Evolutionary conservation across 208 protist genomes (phyloP).

Genomic region (Trypanosoma melophagium): DNA sequence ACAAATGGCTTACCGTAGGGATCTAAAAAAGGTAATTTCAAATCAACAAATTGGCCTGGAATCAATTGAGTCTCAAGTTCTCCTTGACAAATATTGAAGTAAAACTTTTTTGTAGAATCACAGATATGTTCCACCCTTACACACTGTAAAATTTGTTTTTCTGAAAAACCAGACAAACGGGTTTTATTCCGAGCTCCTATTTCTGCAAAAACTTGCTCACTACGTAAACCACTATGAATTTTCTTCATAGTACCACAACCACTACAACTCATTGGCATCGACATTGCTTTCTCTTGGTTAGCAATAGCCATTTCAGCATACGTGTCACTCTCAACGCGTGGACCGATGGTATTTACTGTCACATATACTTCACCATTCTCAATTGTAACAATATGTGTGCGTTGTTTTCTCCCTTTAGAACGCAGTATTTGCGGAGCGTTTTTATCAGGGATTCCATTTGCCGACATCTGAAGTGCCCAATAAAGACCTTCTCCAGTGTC

Average conservation of each 20-base stretch:
- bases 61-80: conserved; percentile 20
- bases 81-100: conserved; percentile 39
- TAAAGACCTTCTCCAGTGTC: conserved; percentile 90
- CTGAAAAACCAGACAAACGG: not conserved
- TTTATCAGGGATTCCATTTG: conserved; percentile 31
- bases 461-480: conserved; percentile 53
- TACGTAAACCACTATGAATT: conserved; percentile 58
- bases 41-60: conserved; percentile 62
- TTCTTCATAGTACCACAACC: conserved; percentile 4
- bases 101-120: conserved; percentile 51
- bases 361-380: conserved; percentile 72
- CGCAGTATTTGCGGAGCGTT: conserved; percentile 38
- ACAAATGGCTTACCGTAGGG: conserved; percentile 26
- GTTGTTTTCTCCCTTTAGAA: conserved; percentile 88
- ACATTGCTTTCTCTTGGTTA: conserved; percentile 57
- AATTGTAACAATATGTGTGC: conserved; percentile 60
- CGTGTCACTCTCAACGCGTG: conserved; percentile 60
- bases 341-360: conserved; percentile 47
- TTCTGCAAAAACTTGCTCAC: conserved; percentile 54
- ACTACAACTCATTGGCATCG: conserved; percentile 20
- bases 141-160: conserved; percentile 17
- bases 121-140: conserved; percentile 37
- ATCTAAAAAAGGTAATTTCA: conserved; percentile 53
- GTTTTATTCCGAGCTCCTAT: not conserved
- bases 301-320: conserved; percentile 80